Evolutionary conservation across 2,329 filamentous ascomycete species (phyloP).

Genomic region (Grosmannia clavigera): DNA sequence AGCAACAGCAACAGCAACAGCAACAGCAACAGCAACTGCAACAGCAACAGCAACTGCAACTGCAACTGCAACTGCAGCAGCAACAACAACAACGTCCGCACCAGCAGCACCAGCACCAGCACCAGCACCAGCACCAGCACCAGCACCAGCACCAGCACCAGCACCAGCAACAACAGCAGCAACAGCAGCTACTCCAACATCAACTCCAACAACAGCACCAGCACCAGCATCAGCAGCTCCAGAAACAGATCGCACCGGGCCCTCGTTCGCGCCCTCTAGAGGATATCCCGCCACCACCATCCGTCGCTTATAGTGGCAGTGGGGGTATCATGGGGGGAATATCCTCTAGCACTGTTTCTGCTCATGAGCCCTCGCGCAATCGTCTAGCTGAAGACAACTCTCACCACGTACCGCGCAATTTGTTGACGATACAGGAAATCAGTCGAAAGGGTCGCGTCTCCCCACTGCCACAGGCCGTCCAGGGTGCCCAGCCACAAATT

Average conservation of each 20-base stretch:
- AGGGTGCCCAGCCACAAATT: constrained; percentile 74
- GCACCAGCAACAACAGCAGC: neutral
- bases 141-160: neutral
- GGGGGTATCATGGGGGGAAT: constrained; percentile 18
- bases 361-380: constrained; percentile 30
- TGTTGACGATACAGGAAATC: constrained; percentile 69
- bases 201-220: neutral
- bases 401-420: constrained; percentile 47
- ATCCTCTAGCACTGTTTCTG: constrained; percentile 14
- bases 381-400: constrained; percentile 39
- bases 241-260: constrained; percentile 15
- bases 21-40: constrained; percentile 13
- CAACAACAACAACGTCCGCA: neutral
- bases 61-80: neutral
- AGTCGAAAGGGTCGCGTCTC: constrained; percentile 76
- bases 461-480: constrained; percentile 83
- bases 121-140: too few relatives aligned
- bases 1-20: neutral
- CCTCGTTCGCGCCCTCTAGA: constrained; percentile 28
- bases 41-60: neutral
- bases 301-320: constrained; percentile 31
- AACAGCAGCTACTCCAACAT: constrained; percentile 12
- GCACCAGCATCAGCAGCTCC: neutral
- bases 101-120: constrained; percentile 12
- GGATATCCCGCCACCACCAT: constrained; percentile 36